Base-by-base conservation (phyloP, 768 basidiomycete species). In the Macrolepiota dolichaula region DNA sequence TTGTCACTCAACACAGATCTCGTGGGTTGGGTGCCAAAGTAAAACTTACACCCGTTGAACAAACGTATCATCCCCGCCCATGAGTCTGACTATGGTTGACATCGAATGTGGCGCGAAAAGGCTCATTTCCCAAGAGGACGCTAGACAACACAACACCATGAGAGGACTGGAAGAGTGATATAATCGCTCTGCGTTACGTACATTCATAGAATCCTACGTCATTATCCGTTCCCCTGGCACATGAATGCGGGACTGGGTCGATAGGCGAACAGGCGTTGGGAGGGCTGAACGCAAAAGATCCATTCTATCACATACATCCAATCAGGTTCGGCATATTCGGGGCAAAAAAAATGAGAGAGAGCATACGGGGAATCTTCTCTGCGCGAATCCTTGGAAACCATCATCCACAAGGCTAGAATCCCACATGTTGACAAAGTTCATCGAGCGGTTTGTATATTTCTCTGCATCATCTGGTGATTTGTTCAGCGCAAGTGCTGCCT, bases 101-200 rank as follows among this genome's bases (percentile, higher is more conserved):
- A 82, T 80, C 5, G 80, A 80, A 57, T 83, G 80, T 3, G 81
- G 81, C 2, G 77, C 79, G 59, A 81, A 82, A 69, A 82, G 81
- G 66, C 78, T 80, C 72, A 79, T 79, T 61, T 83, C 80, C 81
- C 81, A 83, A 19, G 81, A 83, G 6, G 81, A 81, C 0, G 81
- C 81, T 82, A 50, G 22, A 15, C 6, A n/a, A 22, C 12, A 5
- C 32, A 13, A 17, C n/a, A 13, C 27, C n/a, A 11, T 25, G 5
- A 32, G 5, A 32, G 29, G 7, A 29, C 3, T 22, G 9, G 13
- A 51, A 25, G n/a, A n/a, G n/a, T n/a, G n/a, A n/a, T n/a, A n/a
- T n/a, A n/a, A n/a, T n/a, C n/a, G n/a, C n/a, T n/a, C n/a, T 2
- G 27, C 19, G 51, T 47, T 7, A 12, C 74, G 59, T 52, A 81